Evolutionary conservation across 805 yeast genomes (phyloP), one percentile per base, ranked within the genome.

Genomic region (Candida berthetii): DNA sequence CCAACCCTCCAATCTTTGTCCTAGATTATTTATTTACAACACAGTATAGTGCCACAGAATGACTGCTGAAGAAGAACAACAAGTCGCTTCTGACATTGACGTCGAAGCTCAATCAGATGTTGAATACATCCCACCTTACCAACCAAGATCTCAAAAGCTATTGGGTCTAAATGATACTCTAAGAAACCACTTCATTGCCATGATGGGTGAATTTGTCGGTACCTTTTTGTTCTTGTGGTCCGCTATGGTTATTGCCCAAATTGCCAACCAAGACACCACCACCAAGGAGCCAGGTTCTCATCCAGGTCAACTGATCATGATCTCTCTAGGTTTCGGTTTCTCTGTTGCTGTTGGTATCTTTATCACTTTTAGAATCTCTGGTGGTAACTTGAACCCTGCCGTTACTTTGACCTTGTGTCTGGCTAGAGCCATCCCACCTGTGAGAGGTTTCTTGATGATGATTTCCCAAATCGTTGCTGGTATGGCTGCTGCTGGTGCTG

Each of bases 401-500:
- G 95, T 87, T 34, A 82, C 95, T 18, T 69, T 85, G 33, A 68
- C 89, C 24, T 68, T 87, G 57, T 73, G 79, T n/a, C 65, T 84
- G 35, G 82, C 85, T 17, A 74, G 85, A 48, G 91, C 87, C 42
- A 72, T 84, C 45, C 74, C 87, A 34, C 87, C 89, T 42, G 46
- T 82, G 27, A 78, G 93, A 62, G 90, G 84, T 50, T 61, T 69
- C 18, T 60, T 83, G 42, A 78, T 82, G 80, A 64, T 76, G 63
- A 36, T 81, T 41, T 51, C 90, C 33, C 95, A 87, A 68, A 60
- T 86, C 56, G 64, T 85, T 60, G 95, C 85, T 40, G 95, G 95
- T 64, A 82, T 87, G 81, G 88, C 88, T 54, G 96, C 96, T 42
- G 95, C 91, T 42, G 95, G 87, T 62, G 91, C 88, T 36, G 95